Conservation (phyloP, 2,329 filamentous ascomycete species). For the Colletotrichum lini region DNA sequence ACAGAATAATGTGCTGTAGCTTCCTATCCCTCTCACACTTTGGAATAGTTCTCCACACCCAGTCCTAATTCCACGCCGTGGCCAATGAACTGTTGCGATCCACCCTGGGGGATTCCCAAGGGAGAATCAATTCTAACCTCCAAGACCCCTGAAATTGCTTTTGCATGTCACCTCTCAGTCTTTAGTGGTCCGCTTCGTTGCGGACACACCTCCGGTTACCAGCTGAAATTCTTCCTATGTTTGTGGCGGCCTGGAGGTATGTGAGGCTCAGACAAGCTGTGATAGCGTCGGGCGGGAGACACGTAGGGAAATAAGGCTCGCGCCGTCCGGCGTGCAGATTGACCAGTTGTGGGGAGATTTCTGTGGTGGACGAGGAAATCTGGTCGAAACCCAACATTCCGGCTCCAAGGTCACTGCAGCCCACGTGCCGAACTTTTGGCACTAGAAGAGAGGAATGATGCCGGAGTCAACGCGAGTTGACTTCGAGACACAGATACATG, state of each 20-base stretch:
- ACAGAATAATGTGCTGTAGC: no score
- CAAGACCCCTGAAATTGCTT: no score
- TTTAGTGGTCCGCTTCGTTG: background rate
- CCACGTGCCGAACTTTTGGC: background rate
- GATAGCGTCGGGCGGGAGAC: background rate
- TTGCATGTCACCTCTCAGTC: background rate
- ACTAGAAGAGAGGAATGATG: background rate
- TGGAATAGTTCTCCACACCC: no score
- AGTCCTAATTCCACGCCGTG: background rate
- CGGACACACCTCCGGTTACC: background rate
- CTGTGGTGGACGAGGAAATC: background rate
- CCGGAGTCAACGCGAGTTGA: background rate
- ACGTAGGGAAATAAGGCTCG: background rate
- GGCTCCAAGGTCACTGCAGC: background rate
- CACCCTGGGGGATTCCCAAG: background rate
- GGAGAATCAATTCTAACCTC: background rate
- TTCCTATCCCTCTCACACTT: background rate
- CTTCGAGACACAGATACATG: background rate
- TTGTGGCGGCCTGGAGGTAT: constrained; percentile 10
- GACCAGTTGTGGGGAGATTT: background rate
- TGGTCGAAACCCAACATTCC: background rate
- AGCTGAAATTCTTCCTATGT: background rate
- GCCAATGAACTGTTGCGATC: background rate
- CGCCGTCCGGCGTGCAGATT: background rate
- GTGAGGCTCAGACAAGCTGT: constrained; percentile 1